Base-by-base conservation (phyloP, 495 filamentous ascomycete genomes). In the Penicillium arizonense region DNA sequence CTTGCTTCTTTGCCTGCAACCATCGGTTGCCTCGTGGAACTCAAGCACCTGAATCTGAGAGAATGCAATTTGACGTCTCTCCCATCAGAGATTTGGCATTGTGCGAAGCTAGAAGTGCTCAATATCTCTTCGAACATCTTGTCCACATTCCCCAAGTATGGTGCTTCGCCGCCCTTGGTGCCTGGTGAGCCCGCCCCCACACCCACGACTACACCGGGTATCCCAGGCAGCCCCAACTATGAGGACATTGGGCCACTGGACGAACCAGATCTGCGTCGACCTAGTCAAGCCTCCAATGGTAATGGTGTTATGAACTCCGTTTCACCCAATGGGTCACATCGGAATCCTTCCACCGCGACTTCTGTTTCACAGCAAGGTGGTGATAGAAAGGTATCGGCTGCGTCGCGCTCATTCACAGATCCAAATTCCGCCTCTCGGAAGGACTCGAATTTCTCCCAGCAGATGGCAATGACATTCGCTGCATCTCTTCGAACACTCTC, bases 101-200 rank as follows among this genome's bases (percentile, higher is more conserved):
- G 91, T 40, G 82, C 83, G 52, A 91, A 86, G 59, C 71, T 99
- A 48, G 91, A 96, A 64, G 90, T 88, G 0, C 79, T 99, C 42
- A 99, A 99, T 68, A 85, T 96, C 14, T 97, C 92, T 2, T 95
- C 94, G 7, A 99, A 99, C 58, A 82, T 97, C 9, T 73, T 99
- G 3, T 86, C 90, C 16, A 83, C 77, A 46, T 97, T 99, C 61
- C 94, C 94, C 0, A 97, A 96, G 56, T 89, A 85, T 39, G 83
- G 83, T 18, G 82, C 83, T 26, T 76, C 83, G 13, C 65, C 77
- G 14, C 84, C 87, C 4, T 76, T 82, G 50, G 58, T 82, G 23
- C 82, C 82, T 14, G 78, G 76, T 3, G 84, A 76, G 75, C 57
- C 61, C 44, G 62, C 55, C 23, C 54, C 50, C 10, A 88, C 81